Conservation (phyloP, 2,329 filamentous ascomycete species). For the Pseudopithomyces chartarum region DNA sequence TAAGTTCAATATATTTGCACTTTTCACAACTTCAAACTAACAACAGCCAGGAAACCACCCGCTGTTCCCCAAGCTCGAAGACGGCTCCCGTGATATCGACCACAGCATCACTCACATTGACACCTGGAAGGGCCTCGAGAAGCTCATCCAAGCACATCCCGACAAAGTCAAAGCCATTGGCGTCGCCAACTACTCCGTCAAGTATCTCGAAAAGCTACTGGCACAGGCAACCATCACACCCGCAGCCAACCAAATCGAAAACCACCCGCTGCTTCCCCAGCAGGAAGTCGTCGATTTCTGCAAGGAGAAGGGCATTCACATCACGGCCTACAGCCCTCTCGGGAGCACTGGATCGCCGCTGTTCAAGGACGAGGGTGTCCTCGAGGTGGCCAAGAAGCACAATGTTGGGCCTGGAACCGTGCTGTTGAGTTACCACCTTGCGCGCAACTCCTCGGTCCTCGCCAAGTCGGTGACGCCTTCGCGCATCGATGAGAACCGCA, state of each 20-base stretch:
- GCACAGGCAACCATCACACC: conserved; percentile 66
- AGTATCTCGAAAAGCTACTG: conserved; percentile 56
- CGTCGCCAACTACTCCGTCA: conserved; percentile 56
- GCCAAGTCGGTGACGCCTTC: conserved; percentile 73
- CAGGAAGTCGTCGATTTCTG: conserved; percentile 73
- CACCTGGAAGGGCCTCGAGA: conserved; percentile 79
- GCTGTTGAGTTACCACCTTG: conserved; percentile 73
- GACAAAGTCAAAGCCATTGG: conserved; percentile 57
- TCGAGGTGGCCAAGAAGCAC: conserved; percentile 57
- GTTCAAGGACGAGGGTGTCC: conserved; percentile 54
- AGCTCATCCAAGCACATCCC: conserved; percentile 53
- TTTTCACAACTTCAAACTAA: neutral
- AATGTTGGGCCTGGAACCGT: conserved; percentile 59
- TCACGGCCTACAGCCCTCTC: conserved; percentile 69
- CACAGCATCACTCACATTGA: conserved; percentile 71
- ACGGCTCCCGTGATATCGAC: conserved; percentile 76
- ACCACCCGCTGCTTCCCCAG: conserved; percentile 73
- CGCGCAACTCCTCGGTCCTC: conserved; percentile 71
- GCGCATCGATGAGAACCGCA: conserved; percentile 72
- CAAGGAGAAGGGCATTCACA: conserved; percentile 69
- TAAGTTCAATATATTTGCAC: conserved; percentile 24
- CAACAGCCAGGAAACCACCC: conserved; percentile 65
- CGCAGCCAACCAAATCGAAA: conserved; percentile 75
- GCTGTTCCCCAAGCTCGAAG: conserved; percentile 73
- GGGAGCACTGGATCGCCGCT: conserved; percentile 56